Evolutionary conservation across 2,329 filamentous ascomycete genomes (phyloP).

Genomic region (Aureobasidium sp.): DNA sequence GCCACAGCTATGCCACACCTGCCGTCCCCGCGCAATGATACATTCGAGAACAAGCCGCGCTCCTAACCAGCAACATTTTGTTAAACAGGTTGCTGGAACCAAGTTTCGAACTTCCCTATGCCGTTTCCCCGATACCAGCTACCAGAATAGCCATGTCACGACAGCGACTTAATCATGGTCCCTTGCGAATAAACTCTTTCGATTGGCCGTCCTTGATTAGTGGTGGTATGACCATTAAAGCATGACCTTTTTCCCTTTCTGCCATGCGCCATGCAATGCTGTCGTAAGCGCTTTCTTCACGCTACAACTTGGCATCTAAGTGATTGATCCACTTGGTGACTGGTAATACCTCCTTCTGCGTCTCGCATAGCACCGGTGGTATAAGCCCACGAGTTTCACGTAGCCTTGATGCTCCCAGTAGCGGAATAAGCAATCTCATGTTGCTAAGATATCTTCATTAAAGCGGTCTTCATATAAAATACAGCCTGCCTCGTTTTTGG

Average conservation of each 20-base stretch:
- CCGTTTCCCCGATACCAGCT: not conserved
- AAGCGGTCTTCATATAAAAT: not conserved
- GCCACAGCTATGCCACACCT: constrained; percentile 9
- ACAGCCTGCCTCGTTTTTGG: not conserved
- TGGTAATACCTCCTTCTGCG: not conserved
- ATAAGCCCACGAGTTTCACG: not conserved
- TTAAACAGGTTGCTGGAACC: not conserved
- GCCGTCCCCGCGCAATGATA: constrained; percentile 3
- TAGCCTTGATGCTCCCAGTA: not conserved
- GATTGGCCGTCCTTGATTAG: not conserved
- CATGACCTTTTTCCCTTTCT: constrained; percentile 4
- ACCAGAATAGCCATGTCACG: not conserved
- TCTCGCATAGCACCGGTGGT: not conserved
- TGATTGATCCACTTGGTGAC: not conserved
- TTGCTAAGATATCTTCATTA: not conserved
- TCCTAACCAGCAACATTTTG: not conserved
- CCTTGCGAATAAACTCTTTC: not conserved
- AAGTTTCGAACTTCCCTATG: not conserved
- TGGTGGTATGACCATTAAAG: not conserved
- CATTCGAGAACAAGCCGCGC: not conserved
- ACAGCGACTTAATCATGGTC: not conserved
- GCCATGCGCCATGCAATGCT: not conserved
- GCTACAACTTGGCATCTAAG: not conserved
- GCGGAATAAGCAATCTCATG: not conserved
- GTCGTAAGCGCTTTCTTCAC: not conserved